Conservation (phyloP, 768 basidiomycete genomes). For the Boletellus ananas region DNA sequence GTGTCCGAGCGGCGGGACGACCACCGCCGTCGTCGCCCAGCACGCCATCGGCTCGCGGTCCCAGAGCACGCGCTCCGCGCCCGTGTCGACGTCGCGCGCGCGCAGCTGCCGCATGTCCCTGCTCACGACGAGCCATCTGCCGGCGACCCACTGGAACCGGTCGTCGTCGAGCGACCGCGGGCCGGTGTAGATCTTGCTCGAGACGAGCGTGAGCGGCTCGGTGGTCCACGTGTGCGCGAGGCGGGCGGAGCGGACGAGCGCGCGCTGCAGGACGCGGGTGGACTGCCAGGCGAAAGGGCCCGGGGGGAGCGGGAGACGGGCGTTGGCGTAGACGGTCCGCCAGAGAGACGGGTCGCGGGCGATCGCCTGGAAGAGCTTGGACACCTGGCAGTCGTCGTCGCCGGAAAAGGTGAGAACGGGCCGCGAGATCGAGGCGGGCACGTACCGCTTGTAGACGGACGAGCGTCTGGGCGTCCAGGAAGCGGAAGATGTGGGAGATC, state of each 20-base stretch:
- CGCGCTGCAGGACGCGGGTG: constrained; percentile 11
- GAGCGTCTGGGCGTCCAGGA: constrained; percentile 8
- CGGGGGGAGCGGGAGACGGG: constrained; percentile 14
- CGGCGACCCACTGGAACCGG: constrained; percentile 14
- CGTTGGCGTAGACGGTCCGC: constrained; percentile 8
- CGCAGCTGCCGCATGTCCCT: constrained; percentile 10
- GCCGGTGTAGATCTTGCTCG: background rate
- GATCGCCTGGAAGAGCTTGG: constrained; percentile 10
- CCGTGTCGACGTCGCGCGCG: constrained; percentile 15
- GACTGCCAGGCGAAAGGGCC: constrained; percentile 23
- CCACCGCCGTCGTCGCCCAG: constrained; percentile 12
- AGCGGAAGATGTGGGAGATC: constrained; percentile 8
- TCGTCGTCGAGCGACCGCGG: constrained; percentile 7
- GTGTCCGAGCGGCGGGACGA: constrained; percentile 5
- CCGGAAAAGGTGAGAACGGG: too few relatives aligned
- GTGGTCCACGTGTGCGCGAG: constrained; percentile 13
- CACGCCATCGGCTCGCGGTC: constrained; percentile 3
- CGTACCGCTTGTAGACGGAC: constrained; percentile 15
- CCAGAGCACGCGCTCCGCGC: constrained; percentile 14
- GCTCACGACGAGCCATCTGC: constrained; percentile 19
- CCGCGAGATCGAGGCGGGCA: background rate
- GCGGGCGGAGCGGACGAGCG: constrained; percentile 16
- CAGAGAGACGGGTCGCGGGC: constrained; percentile 11
- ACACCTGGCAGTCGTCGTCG: constrained; percentile 10
- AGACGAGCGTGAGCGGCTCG: constrained; percentile 8